A percentile compares a stretch with the other conserved stretches of the same genome.
phyloP scores from a whole-genome alignment of 2,329 filamentous ascomycete genomes.

The Epichloe uncinata region DNA sequence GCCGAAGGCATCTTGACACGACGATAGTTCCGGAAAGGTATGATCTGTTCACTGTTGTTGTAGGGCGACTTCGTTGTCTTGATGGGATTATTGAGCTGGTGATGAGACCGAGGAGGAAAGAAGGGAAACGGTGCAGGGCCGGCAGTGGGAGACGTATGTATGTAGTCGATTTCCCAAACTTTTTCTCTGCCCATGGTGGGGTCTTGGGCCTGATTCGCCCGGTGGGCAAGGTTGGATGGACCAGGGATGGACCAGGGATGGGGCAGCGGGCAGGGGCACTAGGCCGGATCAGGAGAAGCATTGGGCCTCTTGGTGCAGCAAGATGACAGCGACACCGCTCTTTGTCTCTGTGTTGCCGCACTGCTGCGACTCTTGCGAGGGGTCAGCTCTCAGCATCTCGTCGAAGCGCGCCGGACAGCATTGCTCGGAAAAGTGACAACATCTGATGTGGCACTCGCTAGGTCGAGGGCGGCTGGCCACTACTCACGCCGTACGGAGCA shows the following conservation, averaged over 20 bases:
- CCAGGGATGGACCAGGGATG: background rate
- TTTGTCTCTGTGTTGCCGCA: background rate
- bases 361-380: too few species aligned
- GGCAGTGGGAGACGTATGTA: conserved; percentile 5
- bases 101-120: conserved; percentile 18
- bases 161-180: conserved; percentile 9
- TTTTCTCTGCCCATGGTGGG: conserved; percentile 11
- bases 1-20: conserved; percentile 60
- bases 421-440: too few species aligned
- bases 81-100: conserved; percentile 17
- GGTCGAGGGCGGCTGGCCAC: too few species aligned
- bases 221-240: background rate
- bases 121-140: conserved; percentile 10
- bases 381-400: too few species aligned
- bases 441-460: too few species aligned
- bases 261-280: conserved; percentile 3
- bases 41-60: conserved; percentile 19
- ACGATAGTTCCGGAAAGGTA: conserved; percentile 46
- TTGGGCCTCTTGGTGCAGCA: background rate
- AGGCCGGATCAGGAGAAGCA: conserved; percentile 3
- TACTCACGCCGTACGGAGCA: too few species aligned
- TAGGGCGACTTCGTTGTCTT: conserved; percentile 54
- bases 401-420: too few species aligned
- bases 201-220: conserved; percentile 11
- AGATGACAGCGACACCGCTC: conserved; percentile 2